phyloP scores from a whole-genome alignment of 1,139 yeast genomes.

The Zygoascus hellenicus region DNA sequence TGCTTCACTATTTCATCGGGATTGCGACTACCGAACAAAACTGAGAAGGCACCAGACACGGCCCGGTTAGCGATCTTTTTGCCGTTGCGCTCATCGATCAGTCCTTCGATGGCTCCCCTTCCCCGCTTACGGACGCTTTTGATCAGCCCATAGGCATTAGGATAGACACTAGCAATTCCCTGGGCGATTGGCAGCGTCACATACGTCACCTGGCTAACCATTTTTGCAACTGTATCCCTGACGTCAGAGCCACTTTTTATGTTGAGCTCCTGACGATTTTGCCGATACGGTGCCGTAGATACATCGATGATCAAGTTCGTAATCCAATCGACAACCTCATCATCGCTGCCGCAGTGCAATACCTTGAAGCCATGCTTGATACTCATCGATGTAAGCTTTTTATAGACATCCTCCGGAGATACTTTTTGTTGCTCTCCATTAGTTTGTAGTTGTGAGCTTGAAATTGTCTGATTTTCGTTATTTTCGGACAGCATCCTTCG shows the following conservation, averaged over 20 bases:
- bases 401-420: not conserved
- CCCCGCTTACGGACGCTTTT: slow-evolving; percentile 18
- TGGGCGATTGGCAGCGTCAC: slow-evolving; percentile 37
- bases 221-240: slow-evolving; percentile 37
- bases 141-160: slow-evolving; percentile 19
- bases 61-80: slow-evolving; percentile 10
- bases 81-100: slow-evolving; percentile 12
- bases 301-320: slow-evolving; percentile 21
- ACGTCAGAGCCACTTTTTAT: slow-evolving; percentile 41
- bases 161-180: slow-evolving; percentile 18
- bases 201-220: slow-evolving; percentile 42
- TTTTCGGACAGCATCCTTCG: slow-evolving; percentile 19
- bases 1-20: slow-evolving; percentile 11
- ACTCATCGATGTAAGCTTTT: slow-evolving; percentile 16
- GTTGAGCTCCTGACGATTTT: slow-evolving; percentile 37
- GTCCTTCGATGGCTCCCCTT: slow-evolving; percentile 18
- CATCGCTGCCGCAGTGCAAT: slow-evolving; percentile 18
- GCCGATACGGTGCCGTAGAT: slow-evolving; percentile 21
- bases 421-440: not conserved
- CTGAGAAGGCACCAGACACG: slow-evolving; percentile 20
- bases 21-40: slow-evolving; percentile 19
- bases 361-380: slow-evolving; percentile 17
- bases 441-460: not conserved
- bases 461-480: not conserved
- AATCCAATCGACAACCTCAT: slow-evolving; percentile 25